A percentile compares a stretch with the other conserved stretches of the same genome.
These are phyloP conservation scores for Xylariaceae sp. DNA, from an alignment of 2,329 filamentous ascomycete genomes.

Conservation along the genomic window DNA sequence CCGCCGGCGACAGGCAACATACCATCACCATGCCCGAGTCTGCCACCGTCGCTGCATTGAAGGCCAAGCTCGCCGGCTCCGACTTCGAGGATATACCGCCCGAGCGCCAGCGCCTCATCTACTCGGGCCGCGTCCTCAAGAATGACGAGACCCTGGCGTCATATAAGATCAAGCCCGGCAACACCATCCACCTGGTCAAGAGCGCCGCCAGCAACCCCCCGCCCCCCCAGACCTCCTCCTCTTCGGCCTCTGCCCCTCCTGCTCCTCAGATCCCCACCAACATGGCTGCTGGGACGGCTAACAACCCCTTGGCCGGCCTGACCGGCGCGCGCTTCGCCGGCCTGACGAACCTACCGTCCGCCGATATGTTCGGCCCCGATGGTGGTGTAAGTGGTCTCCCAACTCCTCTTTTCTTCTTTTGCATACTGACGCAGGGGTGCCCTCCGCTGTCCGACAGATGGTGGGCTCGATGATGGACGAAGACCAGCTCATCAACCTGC, in stretches of 20 bases:
- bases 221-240: constrained; percentile 37
- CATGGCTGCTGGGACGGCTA: constrained; percentile 76
- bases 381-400: constrained; percentile 66
- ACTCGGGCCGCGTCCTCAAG: constrained; percentile 94
- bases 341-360: constrained; percentile 79
- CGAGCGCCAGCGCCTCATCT: constrained; percentile 91
- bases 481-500: constrained; percentile 76
- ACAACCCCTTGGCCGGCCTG: constrained; percentile 83
- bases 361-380: constrained; percentile 87
- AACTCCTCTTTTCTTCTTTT: constrained; percentile 1
- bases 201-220: constrained; percentile 82
- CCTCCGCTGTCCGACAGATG: constrained; percentile 58
- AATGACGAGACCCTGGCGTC: constrained; percentile 78
- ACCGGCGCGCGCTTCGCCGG: constrained; percentile 93
- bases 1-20: constrained; percentile 84
- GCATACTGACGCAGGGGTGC: no score
- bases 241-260: constrained; percentile 38
- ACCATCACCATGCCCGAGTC: constrained; percentile 72
- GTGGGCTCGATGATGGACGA: constrained; percentile 72
- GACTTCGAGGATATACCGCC: constrained; percentile 83
- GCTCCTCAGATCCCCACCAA: constrained; percentile 64
- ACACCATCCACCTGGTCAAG: constrained; percentile 95
- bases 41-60: constrained; percentile 78
- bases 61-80: constrained; percentile 74
- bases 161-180: constrained; percentile 94